Evolutionary conservation across 2,329 filamentous ascomycete genomes (phyloP).

Genomic region (Helotiales sp.): DNA sequence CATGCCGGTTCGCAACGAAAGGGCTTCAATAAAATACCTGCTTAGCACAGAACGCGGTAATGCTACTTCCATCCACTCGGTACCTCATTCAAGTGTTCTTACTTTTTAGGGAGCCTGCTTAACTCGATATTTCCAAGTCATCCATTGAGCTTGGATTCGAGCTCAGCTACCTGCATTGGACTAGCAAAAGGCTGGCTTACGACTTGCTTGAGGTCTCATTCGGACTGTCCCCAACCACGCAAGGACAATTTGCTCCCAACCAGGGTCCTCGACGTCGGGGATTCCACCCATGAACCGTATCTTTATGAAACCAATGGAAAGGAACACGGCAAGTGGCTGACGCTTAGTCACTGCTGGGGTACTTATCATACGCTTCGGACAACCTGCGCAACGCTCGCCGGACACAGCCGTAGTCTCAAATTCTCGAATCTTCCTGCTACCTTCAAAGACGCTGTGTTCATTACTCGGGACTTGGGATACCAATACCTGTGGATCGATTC

Average conservation of each 20-base stretch:
- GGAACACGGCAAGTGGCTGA: neutral
- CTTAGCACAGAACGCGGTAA: too few species aligned
- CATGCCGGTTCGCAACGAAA: too few species aligned
- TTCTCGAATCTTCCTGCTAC: neutral
- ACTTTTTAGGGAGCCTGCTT: neutral
- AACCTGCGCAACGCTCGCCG: neutral
- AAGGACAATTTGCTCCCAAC: neutral
- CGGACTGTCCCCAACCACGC: neutral
- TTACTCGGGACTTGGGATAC: neutral
- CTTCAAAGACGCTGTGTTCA: neutral
- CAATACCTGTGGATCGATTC: constrained; percentile 8
- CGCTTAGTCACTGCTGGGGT: constrained; percentile 7
- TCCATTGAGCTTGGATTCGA: neutral
- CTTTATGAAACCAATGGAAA: neutral
- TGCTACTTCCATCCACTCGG: neutral
- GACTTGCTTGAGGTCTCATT: neutral
- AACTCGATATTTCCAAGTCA: neutral
- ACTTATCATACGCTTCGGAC: neutral
- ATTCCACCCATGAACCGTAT: neutral
- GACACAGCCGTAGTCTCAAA: neutral
- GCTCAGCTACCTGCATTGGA: neutral
- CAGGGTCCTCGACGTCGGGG: neutral
- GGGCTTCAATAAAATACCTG: too few species aligned
- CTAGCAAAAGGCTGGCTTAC: neutral
- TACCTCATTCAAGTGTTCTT: neutral